Conservation (phyloP, 495 filamentous ascomycete species). For the Beverwykella pulmonaria region DNA sequence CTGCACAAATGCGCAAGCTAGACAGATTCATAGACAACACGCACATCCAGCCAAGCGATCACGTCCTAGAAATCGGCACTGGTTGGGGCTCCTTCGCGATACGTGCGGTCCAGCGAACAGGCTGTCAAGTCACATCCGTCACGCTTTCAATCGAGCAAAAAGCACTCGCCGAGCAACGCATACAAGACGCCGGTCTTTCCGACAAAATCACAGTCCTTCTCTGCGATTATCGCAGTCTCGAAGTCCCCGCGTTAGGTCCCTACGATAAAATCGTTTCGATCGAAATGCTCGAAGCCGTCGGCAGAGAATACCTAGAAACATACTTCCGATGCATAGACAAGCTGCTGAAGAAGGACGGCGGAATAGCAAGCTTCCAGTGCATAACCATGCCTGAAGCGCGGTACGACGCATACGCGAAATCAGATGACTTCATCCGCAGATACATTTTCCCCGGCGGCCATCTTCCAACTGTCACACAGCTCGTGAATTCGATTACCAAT, state of each 20-base stretch:
- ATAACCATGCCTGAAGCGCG: constrained; percentile 72
- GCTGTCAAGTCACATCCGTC: constrained; percentile 64
- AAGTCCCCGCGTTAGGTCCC: constrained; percentile 50
- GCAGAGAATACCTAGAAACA: constrained; percentile 61
- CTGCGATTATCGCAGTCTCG: constrained; percentile 62
- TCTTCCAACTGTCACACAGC: constrained; percentile 64
- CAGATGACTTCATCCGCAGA: constrained; percentile 65
- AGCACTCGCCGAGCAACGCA: constrained; percentile 59
- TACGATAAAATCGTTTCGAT: constrained; percentile 73
- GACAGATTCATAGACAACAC: constrained; percentile 62
- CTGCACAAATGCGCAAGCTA: constrained; percentile 69
- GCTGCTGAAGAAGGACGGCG: constrained; percentile 63
- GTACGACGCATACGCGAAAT: constrained; percentile 50
- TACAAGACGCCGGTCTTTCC: constrained; percentile 55
- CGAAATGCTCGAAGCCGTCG: constrained; percentile 78
- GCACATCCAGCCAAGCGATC: constrained; percentile 61
- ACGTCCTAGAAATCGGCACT: constrained; percentile 70
- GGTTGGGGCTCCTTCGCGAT: constrained; percentile 72
- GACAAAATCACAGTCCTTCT: constrained; percentile 60
- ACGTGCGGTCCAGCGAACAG: constrained; percentile 59
- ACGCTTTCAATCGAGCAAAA: constrained; percentile 67
- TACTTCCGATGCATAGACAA: constrained; percentile 57
- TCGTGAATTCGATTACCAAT: constrained; percentile 60
- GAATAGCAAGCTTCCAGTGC: constrained; percentile 71
- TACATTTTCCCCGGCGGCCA: constrained; percentile 79